Percentiles rank a stretch among this genome's conserved stretches.
phyloP scores from a whole-genome alignment of 331 rosid genomes.

The Acacia concinna region DNA sequence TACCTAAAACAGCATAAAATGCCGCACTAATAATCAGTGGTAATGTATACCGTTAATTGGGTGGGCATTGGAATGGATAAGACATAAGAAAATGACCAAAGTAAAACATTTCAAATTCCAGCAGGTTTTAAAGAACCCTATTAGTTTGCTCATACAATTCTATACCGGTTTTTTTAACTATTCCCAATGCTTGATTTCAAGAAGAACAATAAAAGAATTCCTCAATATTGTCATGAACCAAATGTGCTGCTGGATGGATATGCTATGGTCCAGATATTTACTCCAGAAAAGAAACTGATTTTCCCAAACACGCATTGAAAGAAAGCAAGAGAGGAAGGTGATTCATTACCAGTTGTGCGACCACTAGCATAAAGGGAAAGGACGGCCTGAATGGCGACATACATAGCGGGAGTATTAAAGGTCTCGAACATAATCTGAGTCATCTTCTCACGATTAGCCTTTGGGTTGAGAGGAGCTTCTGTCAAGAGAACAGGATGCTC shows the following conservation, averaged over 20 bases:
- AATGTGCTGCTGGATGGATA: not conserved
- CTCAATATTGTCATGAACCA: not conserved
- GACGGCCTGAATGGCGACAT: conserved; percentile 95
- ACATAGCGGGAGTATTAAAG: conserved; percentile 96
- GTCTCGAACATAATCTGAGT: conserved; percentile 97
- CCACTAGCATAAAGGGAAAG: conserved; percentile 98
- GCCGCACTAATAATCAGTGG: conserved; percentile 18
- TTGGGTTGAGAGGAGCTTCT: conserved; percentile 96
- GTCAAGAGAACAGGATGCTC: conserved; percentile 96
- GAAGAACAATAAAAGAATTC: not conserved
- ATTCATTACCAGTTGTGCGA: conserved; percentile 82
- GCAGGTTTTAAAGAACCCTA: not conserved
- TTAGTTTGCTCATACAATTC: not conserved
- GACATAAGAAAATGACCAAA: not conserved
- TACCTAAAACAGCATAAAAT: conserved; percentile 55
- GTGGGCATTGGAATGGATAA: conserved; percentile 2
- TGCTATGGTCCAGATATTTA: conserved; percentile 6
- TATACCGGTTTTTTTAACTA: not conserved
- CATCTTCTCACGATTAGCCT: conserved; percentile 97
- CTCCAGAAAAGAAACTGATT: not conserved
- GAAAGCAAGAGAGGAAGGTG: not conserved
- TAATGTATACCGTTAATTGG: not conserved
- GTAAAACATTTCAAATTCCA: conserved; percentile 1
- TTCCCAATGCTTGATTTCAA: not conserved
- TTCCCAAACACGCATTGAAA: not conserved